A percentile compares a stretch with the other conserved stretches of the same genome.
These are phyloP conservation scores for Teratosphaeria pseudoeucalypti DNA, from an alignment of 2,329 filamentous ascomycete genomes.

Conservation along the genomic window DNA sequence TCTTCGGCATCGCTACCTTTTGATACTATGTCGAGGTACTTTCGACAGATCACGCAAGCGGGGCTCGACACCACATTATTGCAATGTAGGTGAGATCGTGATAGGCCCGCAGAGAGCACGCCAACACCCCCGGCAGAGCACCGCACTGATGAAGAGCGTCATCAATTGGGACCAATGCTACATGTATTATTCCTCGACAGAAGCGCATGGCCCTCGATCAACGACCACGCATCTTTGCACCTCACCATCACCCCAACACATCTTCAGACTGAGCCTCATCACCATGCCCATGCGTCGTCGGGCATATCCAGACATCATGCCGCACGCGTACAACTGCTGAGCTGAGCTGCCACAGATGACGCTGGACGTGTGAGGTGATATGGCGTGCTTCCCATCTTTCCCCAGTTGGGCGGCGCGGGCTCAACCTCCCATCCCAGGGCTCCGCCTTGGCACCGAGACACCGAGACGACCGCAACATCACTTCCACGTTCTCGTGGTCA, in stretches of 20 bases:
- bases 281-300: neutral
- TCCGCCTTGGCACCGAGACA: neutral
- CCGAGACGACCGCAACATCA: neutral
- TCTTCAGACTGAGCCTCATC: neutral
- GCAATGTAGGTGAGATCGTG: neutral
- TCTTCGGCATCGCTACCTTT: neutral
- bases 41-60: neutral
- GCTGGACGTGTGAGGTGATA: neutral
- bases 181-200: too few relatives aligned
- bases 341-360: neutral
- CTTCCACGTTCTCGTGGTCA: neutral
- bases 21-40: neutral
- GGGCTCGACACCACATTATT: neutral
- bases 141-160: too few relatives aligned
- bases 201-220: neutral
- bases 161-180: too few relatives aligned
- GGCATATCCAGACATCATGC: neutral
- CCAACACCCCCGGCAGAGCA: neutral
- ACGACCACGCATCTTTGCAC: neutral
- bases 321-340: neutral
- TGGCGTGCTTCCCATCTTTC: constrained; percentile 3
- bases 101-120: neutral
- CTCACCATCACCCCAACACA: neutral
- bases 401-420: neutral
- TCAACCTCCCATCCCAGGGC: neutral